These are phyloP conservation scores for Daldinia caldariorum DNA, from an alignment of 495 filamentous ascomycete species.

Conservation along the genomic window DNA sequence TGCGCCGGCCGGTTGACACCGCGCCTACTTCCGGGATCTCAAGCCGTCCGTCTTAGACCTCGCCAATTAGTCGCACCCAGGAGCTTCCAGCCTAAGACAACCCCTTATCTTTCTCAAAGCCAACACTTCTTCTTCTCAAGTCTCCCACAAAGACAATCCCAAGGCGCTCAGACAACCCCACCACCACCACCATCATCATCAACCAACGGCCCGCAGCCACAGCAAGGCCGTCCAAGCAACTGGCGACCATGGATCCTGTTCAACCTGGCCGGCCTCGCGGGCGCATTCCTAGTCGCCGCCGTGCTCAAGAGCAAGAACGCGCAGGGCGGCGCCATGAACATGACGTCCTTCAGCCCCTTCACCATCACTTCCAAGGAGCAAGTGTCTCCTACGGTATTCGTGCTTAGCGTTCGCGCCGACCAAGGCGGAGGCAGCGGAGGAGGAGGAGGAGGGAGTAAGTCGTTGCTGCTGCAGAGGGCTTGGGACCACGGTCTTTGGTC, in stretches of 20 bases:
- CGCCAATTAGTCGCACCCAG: not conserved
- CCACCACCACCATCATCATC: not conserved
- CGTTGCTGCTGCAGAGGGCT: slow-evolving; percentile 9
- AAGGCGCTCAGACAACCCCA: not conserved
- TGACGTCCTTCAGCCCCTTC: slow-evolving; percentile 66
- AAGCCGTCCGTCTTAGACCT: slow-evolving; percentile 2
- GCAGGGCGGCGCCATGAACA: slow-evolving; percentile 52
- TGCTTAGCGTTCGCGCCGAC: slow-evolving; percentile 71
- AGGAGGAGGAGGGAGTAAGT: no score
- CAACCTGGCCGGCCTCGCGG: slow-evolving; percentile 30
- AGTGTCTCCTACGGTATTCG: slow-evolving; percentile 77
- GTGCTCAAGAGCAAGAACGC: slow-evolving; percentile 9
- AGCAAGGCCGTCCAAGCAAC: not conserved
- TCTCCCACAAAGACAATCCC: slow-evolving; percentile 6
- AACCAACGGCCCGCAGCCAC: not conserved
- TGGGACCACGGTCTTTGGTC: slow-evolving; percentile 74
- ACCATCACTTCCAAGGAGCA: slow-evolving; percentile 70
- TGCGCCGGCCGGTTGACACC: slow-evolving; percentile 34
- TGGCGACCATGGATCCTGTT: slow-evolving; percentile 17
- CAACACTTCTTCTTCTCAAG: slow-evolving; percentile 20
- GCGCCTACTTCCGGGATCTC: slow-evolving; percentile 18
- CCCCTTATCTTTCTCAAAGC: not conserved
- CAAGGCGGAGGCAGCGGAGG: not conserved
- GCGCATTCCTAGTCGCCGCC: slow-evolving; percentile 7
- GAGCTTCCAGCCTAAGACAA: not conserved